phyloP scores from a whole-genome alignment of 1,284 basidiomycete genomes.

The Mycosarcoma maydis region DNA sequence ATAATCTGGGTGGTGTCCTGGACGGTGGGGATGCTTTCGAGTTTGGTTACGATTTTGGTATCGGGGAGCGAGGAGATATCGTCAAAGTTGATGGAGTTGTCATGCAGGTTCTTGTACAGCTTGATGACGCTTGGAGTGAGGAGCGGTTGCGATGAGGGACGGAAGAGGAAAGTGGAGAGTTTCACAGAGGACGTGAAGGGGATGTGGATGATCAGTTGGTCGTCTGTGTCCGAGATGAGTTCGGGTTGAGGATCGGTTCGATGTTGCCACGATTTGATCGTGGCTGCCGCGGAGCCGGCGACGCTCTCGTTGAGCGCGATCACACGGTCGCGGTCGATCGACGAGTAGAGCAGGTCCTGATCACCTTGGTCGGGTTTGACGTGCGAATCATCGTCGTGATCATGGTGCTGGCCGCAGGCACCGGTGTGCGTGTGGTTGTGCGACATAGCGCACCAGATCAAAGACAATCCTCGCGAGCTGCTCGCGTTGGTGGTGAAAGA shows the following conservation, averaged over 20 bases:
- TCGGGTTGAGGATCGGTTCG: slow-evolving; percentile 30
- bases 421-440: slow-evolving; percentile 51
- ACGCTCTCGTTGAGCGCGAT: slow-evolving; percentile 55
- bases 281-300: slow-evolving; percentile 22
- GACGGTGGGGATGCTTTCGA: slow-evolving; percentile 51
- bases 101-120: slow-evolving; percentile 54
- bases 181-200: slow-evolving; percentile 61
- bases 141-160: slow-evolving; percentile 19
- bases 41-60: slow-evolving; percentile 15
- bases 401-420: slow-evolving; percentile 42
- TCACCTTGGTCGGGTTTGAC: slow-evolving; percentile 55
- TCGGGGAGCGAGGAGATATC: slow-evolving; percentile 10
- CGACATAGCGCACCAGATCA: slow-evolving; percentile 12
- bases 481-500: not conserved
- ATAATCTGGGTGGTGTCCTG: slow-evolving; percentile 48
- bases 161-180: slow-evolving; percentile 40
- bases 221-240: slow-evolving; percentile 53
- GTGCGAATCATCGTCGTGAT: slow-evolving; percentile 62
- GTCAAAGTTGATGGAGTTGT: slow-evolving; percentile 51
- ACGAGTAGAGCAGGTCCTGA: slow-evolving; percentile 54
- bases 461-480: too few species aligned
- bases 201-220: slow-evolving; percentile 57
- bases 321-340: slow-evolving; percentile 54
- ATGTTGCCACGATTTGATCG: slow-evolving; percentile 56
- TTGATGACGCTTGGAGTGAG: slow-evolving; percentile 52